Conservation (phyloP, 139 green algal genomes). For the Volvox africanus region DNA sequence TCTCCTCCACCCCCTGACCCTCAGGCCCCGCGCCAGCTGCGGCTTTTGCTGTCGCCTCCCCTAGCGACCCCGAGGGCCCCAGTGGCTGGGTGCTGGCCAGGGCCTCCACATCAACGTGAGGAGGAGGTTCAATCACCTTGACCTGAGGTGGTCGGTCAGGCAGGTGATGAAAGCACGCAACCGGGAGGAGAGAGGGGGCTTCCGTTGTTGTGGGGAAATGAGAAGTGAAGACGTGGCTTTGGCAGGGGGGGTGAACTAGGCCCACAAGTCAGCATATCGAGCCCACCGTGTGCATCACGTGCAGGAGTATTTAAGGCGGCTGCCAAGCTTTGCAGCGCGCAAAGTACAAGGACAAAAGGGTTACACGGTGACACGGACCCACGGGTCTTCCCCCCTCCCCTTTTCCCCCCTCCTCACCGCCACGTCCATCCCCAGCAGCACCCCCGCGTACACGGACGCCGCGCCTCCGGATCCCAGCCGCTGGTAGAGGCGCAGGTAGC, state of each 20-base stretch:
- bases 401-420: background rate
- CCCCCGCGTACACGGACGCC: slow-evolving; percentile 17
- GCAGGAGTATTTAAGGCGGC: no score
- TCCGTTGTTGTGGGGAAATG: no score
- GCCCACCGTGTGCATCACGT: no score
- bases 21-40: background rate
- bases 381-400: background rate
- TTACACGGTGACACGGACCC: background rate
- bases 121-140: slow-evolving; percentile 22
- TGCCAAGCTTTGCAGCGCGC: no score
- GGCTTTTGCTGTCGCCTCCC: background rate
- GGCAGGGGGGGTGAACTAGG: no score
- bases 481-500: slow-evolving; percentile 32
- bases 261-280: no score
- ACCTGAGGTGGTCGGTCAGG: background rate
- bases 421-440: slow-evolving; percentile 31
- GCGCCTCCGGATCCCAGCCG: slow-evolving; percentile 13
- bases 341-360: no score
- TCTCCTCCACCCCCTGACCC: background rate
- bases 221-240: no score
- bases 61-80: background rate
- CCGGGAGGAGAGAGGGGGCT: no score
- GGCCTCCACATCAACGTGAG: background rate
- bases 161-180: no score
- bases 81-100: background rate